These are phyloP conservation scores for Populus hybrid DNA, from an alignment of 441 rosid genomes.

Conservation along the genomic window DNA sequence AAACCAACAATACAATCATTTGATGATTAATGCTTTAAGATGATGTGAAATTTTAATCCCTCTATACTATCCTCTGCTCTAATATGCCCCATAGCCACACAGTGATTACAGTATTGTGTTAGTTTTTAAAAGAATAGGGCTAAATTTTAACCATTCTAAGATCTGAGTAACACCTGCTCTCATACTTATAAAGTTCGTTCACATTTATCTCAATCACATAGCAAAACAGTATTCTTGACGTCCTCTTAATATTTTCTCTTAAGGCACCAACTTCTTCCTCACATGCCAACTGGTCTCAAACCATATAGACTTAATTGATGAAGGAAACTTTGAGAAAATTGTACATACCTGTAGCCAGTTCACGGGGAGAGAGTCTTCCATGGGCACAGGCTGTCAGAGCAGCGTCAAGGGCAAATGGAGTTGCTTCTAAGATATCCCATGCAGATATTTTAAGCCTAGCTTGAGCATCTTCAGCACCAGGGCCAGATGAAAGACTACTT, in stretches of 20 bases:
- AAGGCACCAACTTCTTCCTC: not conserved
- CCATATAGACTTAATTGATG: constrained; percentile 6
- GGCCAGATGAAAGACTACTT: constrained; percentile 71
- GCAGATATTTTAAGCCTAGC: constrained; percentile 79
- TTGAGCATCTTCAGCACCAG: constrained; percentile 67
- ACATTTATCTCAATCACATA: not conserved
- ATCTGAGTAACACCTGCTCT: not conserved
- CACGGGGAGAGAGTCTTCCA: constrained; percentile 91
- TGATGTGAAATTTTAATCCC: not conserved
- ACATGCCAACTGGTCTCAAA: not conserved
- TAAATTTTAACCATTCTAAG: not conserved
- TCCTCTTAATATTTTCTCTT: not conserved
- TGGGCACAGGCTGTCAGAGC: constrained; percentile 95
- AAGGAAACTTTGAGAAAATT: constrained; percentile 16
- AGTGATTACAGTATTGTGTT: not conserved
- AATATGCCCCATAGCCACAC: not conserved
- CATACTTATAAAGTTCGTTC: not conserved
- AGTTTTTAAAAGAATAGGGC: not conserved
- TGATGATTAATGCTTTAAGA: not conserved
- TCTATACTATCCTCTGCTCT: not conserved
- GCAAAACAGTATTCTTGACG: not conserved
- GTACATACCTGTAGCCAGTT: constrained; percentile 87
- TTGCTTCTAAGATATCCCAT: constrained; percentile 95
- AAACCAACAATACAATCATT: not conserved
- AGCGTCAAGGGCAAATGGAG: constrained; percentile 86